These are phyloP conservation scores for Wallemia mellicola DNA, from an alignment of 1,284 basidiomycete species.

Conservation along the genomic window DNA sequence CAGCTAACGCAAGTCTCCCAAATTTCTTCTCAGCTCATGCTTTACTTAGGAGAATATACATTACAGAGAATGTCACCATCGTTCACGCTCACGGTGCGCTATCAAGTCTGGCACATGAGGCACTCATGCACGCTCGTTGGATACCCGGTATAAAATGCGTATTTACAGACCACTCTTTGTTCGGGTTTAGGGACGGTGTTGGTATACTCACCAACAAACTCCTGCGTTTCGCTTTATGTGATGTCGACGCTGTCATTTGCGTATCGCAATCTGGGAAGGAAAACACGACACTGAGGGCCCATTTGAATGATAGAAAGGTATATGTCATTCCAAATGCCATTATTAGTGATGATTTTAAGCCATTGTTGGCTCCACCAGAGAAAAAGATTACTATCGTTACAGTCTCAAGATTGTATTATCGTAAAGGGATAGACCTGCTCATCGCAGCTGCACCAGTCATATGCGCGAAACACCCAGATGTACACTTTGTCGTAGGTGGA, in stretches of 20 bases:
- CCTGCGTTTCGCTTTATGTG: slow-evolving; percentile 50
- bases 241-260: slow-evolving; percentile 78
- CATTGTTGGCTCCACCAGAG: not conserved
- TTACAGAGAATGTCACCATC: slow-evolving; percentile 59
- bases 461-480: slow-evolving; percentile 49
- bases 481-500: slow-evolving; percentile 70
- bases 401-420: slow-evolving; percentile 76
- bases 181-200: slow-evolving; percentile 82
- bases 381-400: slow-evolving; percentile 54
- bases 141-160: slow-evolving; percentile 36
- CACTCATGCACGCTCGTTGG: slow-evolving; percentile 55
- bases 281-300: slow-evolving; percentile 71
- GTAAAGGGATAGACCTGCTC: slow-evolving; percentile 87
- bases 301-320: slow-evolving; percentile 35
- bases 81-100: slow-evolving; percentile 81
- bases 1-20: slow-evolving; percentile 69
- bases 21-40: slow-evolving; percentile 80
- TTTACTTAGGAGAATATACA: slow-evolving; percentile 57
- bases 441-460: slow-evolving; percentile 72
- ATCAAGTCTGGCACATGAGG: slow-evolving; percentile 71
- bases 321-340: slow-evolving; percentile 87
- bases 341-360: slow-evolving; percentile 47
- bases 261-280: slow-evolving; percentile 97
- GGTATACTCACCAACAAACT: slow-evolving; percentile 94
- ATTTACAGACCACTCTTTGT: slow-evolving; percentile 90